A percentile compares a stretch with the other conserved stretches of the same genome.
Evolutionary conservation across 2,329 filamentous ascomycete species (phyloP).

Genomic region (Fusarium lyarnte): DNA sequence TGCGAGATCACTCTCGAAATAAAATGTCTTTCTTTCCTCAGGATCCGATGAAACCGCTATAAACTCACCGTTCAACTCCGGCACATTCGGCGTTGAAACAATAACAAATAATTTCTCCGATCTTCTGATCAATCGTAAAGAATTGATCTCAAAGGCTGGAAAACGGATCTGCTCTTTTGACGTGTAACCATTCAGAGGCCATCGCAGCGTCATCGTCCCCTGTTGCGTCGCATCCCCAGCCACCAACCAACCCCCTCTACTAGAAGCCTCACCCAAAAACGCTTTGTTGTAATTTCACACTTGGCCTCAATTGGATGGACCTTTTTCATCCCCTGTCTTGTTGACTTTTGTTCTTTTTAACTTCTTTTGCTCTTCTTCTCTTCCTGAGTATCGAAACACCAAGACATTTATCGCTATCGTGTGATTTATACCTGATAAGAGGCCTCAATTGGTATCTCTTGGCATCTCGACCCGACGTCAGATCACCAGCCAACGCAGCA

Average conservation of each 20-base stretch:
- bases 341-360: neutral
- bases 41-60: neutral
- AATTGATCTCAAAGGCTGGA: constrained; percentile 21
- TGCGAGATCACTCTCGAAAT: constrained; percentile 44
- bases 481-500: constrained; percentile 20
- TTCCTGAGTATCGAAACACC: neutral
- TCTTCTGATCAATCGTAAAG: constrained; percentile 9
- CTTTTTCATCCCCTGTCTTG: constrained; percentile 8
- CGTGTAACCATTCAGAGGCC: constrained; percentile 34
- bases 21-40: constrained; percentile 39
- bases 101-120: neutral
- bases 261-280: constrained; percentile 20
- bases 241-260: constrained; percentile 34
- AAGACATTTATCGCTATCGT: neutral
- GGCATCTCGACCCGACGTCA: constrained; percentile 24
- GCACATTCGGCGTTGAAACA: neutral
- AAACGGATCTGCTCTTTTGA: neutral
- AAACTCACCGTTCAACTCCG: neutral
- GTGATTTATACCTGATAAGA: neutral
- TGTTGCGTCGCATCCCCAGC: constrained; percentile 24
- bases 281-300: constrained; percentile 23
- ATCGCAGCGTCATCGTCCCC: constrained; percentile 19
- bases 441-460: constrained; percentile 2
- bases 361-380: constrained; percentile 1
- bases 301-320: constrained; percentile 12